Base-by-base conservation (phyloP, 129 eudicot species). In the Flaveria trinervia region DNA sequence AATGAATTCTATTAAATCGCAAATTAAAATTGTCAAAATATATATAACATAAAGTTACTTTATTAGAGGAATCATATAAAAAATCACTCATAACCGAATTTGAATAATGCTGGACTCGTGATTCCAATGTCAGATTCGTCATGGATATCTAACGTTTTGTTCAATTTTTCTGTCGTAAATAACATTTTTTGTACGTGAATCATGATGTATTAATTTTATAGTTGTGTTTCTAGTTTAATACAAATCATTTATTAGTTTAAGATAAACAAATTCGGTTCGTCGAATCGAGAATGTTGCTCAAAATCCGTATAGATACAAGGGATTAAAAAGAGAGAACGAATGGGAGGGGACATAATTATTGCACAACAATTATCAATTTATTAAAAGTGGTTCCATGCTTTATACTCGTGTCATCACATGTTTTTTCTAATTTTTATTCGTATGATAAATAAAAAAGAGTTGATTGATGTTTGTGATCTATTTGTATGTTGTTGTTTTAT, bases 311-410 rank as follows among this genome's bases (percentile, higher is more conserved):
- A 62, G 66, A 79, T 79, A 45, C 77, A 71, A 15, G 44, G 77
- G 51, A 71, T 33, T 51, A 61, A 71, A 78, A 71, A 23, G 5
- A 60, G 52, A 62, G 50, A 52, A 70, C 20, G 54, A 61, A 75
- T 62, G 10, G 71, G 62, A 60, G 76, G 82, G 77, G 41, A 71
- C 82, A 79, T 61, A 64, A 79, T 79, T 22, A 71, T 79, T 49
- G 20, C 30, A 62, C 62, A 30, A 5, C 55, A 51, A 48, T 55
- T 61, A 39, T 71, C 73, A 48, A 33, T 61, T 36, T 64, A 61
- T 51, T 79, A 62, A 78, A 78, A 71, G 77, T 64, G 77, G 77
- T 79, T 79, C 77, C 82, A 79, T 71, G 62, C 82, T 70, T 70
- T 69, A 49, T 48, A 79, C 77, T 71, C 54, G 82, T 71, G 66